Evolutionary conservation across 495 filamentous ascomycete species (phyloP), one percentile per base, ranked within the genome.

Genomic region (Penicillium pulvis): DNA sequence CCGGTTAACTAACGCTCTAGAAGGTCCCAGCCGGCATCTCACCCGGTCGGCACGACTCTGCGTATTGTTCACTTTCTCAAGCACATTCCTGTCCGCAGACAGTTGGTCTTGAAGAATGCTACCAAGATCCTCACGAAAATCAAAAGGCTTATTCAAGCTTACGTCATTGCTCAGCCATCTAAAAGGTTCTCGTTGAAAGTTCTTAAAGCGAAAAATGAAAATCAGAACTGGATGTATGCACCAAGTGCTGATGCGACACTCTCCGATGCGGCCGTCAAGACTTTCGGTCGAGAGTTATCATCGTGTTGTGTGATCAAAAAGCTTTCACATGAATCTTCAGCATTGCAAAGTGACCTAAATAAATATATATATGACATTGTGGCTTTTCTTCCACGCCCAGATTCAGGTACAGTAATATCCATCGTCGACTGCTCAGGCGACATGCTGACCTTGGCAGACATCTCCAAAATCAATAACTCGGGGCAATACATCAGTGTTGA

Each of bases 41-140:
- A 88, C 59, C 89, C 91, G 1, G 76, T 90, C 1, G 94, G 94
- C 2, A 97, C 92, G 2, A 92, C 87, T 28, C 80, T 98, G 26
- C 79, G 78, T 51, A 77, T 93, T 19, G 77, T 71, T 3, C 79
- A 85, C 24, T 83, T 97, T 56, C 86, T 96, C 61, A 83, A 84
- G 44, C 68, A 72, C 23, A 71, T 91, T 6, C 93, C 93, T 8
- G 93, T 97, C 19, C 82, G 94, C 51, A 79, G 82, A 64, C 87
- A 92, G 68, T 75, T 80, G 6, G 77, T 80, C 11, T 56, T 86
- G 45, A 93, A 89, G 65, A 78, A 82, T 31, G 75, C 85, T 0
- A 42, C 77, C 10, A 94, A 87, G 65, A 84, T 74, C 2, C 63
- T 95, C 9, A 59, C 74, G 1, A 86, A 80, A 50, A 81, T 94